Evolutionary conservation across 2,329 filamentous ascomycete species (phyloP), one percentile per base, ranked within the genome.

Genomic region (Emericellopsis cladophorae): DNA sequence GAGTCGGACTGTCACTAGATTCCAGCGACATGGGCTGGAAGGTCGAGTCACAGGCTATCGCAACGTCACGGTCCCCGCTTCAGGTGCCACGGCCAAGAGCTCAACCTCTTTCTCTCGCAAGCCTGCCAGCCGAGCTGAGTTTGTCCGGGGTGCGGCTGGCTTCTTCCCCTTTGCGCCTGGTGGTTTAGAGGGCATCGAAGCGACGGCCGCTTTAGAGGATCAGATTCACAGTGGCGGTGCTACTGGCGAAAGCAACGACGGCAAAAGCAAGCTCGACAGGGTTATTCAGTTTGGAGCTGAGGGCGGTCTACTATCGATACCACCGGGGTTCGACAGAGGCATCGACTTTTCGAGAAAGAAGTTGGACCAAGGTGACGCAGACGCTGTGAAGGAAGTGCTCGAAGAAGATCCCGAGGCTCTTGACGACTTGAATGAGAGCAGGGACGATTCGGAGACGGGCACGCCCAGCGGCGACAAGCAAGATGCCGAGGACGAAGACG

Each of bases 111-210:
- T 95, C 33, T 67, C 84, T 14, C 76, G 92, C 36, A 93, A 93
- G 55, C 90, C 90, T 4, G 90, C 86, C 12, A 81, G 79, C 43
- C 76, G 85, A 46, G 86, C 85, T 24, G 89, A 96, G 39, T 95
- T 96, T 59, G 89, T 96, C 11, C 76, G 90, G 45, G 92, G 92
- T 12, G 89, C 84, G 31, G 87, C 89, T 7, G 90, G 90, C 0
- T 95, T 93, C 64, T 93, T 95, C 44, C 90, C 90, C 0, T 95
- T 96, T 61, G 82, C 88, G 0, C 90, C 90, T 1, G 89, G 89
- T 42, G 92, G 92, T 1, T 62, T 96, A 12, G 89, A 95, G 45
- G 79, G 80, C 2, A 82, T 95, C 18, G 85, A 94, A 57, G 84
- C 85, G 3, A 81, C 88, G 9, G 87, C 89, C 23, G 85, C 84